These are phyloP conservation scores for Globisporangium iwayamae DNA, from an alignment of 352 stramenopile species.

Conservation along the genomic window DNA sequence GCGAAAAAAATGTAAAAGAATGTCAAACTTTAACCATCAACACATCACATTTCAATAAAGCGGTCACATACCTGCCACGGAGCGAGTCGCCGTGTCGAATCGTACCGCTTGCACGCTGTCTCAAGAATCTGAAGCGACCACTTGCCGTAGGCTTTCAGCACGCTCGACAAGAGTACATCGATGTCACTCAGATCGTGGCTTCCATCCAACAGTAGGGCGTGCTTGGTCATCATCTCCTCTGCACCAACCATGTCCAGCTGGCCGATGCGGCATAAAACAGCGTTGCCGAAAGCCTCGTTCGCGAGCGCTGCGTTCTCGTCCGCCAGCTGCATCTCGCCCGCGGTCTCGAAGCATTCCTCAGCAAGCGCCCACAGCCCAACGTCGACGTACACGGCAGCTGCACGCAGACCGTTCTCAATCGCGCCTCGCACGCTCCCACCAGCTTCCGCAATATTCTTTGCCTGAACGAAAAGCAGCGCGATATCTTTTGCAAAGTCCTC, in stretches of 20 bases:
- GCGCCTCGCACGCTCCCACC: conserved; percentile 45
- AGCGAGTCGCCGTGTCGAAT: conserved; percentile 36
- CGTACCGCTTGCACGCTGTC: conserved; percentile 44
- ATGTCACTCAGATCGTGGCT: conserved; percentile 40
- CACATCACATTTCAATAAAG: neutral
- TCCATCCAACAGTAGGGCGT: conserved; percentile 31
- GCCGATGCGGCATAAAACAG: conserved; percentile 56
- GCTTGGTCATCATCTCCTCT: conserved; percentile 45
- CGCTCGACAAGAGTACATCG: conserved; percentile 43
- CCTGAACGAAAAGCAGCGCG: conserved; percentile 47
- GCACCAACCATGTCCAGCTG: conserved; percentile 54
- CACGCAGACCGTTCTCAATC: conserved; percentile 47
- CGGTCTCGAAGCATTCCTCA: conserved; percentile 52
- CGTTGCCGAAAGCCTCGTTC: conserved; percentile 56
- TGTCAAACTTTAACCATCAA: neutral
- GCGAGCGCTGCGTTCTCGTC: conserved; percentile 32
- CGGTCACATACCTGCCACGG: conserved; percentile 56
- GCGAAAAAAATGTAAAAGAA: neutral
- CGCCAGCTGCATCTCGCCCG: conserved; percentile 42
- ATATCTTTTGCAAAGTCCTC: conserved; percentile 32
- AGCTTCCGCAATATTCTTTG: conserved; percentile 50
- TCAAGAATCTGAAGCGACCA: conserved; percentile 53
- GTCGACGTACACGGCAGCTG: conserved; percentile 50
- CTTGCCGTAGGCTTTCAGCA: conserved; percentile 56
- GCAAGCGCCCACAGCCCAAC: conserved; percentile 46